Base-by-base conservation (phyloP, 257 asterid genomes). In the Forsythia suspensa region DNA sequence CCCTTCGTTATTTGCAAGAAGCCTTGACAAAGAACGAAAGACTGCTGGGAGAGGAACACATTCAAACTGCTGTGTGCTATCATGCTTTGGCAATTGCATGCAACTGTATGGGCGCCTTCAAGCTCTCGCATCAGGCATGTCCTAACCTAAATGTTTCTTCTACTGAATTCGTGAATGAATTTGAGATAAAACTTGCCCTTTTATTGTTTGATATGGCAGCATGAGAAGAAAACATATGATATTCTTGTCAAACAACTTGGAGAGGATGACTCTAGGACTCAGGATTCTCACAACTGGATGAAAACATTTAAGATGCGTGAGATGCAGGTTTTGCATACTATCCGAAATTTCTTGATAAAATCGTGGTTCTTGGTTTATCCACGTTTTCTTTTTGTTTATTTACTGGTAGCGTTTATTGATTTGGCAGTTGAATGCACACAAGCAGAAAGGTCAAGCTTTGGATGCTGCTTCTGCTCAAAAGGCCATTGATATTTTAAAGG, bases 1-100 rank as follows among this genome's bases (percentile, higher is more conserved):
- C 99, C 80, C 98, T 95, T 82, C 91, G 98, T 77, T 95, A 93
- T 80, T 83, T 95, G 72, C 98, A 95, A 88, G 98, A 92, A 86
- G 99, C 99, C 55, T 82, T 93, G 91, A 91, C 92, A 44, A 93
- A 90, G 90, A 96, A 94, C 48, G 92, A 92, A 82, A 87, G 94
- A 73, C 89, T 96, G 76, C 82, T 96, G 16, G 99, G 99, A 76
- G 90, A 89, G 87, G 98, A 92, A 76, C 98, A 96, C 74, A 94
- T 94, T 85, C 99, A 94, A 85, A 96, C 99, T 74, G 99, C 99
- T 38, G 97, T 92, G n/a, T 93, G 98, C 86, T 92, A 94, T 87
- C 99, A 96, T 88, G 98, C 99, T 74, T 72, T 96, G 81, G 97
- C 99, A 38, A 94, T 96, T 75, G 97, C 97, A 18, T 94, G 89